Evolutionary conservation across 2,329 filamentous ascomycete species (phyloP).

Genomic region (Didymella pomorum): DNA sequence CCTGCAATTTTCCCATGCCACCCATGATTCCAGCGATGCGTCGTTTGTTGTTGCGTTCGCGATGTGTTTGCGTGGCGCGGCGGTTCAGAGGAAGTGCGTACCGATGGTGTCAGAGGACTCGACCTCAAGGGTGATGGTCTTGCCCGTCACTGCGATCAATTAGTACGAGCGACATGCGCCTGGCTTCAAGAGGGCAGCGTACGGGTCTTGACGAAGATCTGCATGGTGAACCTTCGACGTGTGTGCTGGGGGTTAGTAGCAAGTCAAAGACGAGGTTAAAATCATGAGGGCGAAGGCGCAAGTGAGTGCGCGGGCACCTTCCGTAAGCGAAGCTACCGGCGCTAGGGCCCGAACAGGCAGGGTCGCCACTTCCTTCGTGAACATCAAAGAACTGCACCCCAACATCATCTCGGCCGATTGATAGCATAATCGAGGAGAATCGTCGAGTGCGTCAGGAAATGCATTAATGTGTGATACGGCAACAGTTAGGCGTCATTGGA

Average conservation of each 20-base stretch:
- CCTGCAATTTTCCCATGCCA: conserved; percentile 7
- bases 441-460: background rate
- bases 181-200: conserved; percentile 20
- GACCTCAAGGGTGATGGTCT: conserved; percentile 99
- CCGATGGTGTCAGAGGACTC: conserved; percentile 96
- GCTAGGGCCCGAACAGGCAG: background rate
- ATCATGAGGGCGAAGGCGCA: conserved; percentile 4
- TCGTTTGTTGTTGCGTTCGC: conserved; percentile 25
- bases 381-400: conserved; percentile 1
- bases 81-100: conserved; percentile 37
- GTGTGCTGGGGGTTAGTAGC: conserved; percentile 5
- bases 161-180: conserved; percentile 18
- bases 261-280: conserved; percentile 3
- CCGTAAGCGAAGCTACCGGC: conserved; percentile 5
- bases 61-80: conserved; percentile 25
- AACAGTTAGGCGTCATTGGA: background rate
- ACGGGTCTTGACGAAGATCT: conserved; percentile 97
- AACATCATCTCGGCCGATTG: background rate
- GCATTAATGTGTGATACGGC: background rate
- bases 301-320: conserved; percentile 4
- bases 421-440: background rate
- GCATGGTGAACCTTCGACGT: conserved; percentile 33
- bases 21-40: conserved; percentile 11
- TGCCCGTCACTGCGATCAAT: conserved; percentile 71
- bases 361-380: background rate